Evolutionary conservation across 805 yeast genomes (phyloP).

Genomic region (Candida piceae): DNA sequence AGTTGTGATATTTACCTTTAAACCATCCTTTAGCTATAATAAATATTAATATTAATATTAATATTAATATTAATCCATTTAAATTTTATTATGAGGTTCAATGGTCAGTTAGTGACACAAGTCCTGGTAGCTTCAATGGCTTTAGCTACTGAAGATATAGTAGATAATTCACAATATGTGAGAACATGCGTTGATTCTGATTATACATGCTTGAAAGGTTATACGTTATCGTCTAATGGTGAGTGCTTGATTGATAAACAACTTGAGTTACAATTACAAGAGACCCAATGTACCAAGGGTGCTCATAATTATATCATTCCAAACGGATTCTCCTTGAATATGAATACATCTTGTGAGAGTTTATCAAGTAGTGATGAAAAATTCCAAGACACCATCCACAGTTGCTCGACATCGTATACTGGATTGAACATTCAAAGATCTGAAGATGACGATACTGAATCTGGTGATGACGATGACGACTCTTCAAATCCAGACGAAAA

Average conservation of each 20-base stretch:
- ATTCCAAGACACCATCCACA: conserved; percentile 2
- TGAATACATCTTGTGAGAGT: conserved; percentile 4
- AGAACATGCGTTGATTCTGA: conserved; percentile 55
- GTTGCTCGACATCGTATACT: conserved; percentile 5
- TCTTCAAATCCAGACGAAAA: conserved; percentile 28
- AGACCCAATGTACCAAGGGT: conserved; percentile 11
- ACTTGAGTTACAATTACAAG: conserved; percentile 5
- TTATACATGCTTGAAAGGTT: conserved; percentile 57
- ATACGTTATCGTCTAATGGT: conserved; percentile 29
- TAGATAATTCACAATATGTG: too few relatives aligned
- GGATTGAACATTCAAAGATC: conserved; percentile 8
- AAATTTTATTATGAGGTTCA: conserved; percentile 1
- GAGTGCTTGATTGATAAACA: conserved; percentile 36
- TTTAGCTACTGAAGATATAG: too few relatives aligned
- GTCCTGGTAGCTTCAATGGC: conserved; percentile 7
- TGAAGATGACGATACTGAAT: conserved; percentile 6
- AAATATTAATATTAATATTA: too few relatives aligned
- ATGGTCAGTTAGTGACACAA: not conserved
- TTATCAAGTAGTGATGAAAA: not conserved
- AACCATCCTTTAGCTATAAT: not conserved
- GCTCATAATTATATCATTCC: conserved; percentile 8
- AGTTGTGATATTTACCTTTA: too few relatives aligned
- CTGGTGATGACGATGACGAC: conserved; percentile 13
- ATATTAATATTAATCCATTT: too few relatives aligned
- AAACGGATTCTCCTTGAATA: conserved; percentile 8